Conservation (phyloP, 257 asterid genomes). For the Nicotiana obtusifolia region DNA sequence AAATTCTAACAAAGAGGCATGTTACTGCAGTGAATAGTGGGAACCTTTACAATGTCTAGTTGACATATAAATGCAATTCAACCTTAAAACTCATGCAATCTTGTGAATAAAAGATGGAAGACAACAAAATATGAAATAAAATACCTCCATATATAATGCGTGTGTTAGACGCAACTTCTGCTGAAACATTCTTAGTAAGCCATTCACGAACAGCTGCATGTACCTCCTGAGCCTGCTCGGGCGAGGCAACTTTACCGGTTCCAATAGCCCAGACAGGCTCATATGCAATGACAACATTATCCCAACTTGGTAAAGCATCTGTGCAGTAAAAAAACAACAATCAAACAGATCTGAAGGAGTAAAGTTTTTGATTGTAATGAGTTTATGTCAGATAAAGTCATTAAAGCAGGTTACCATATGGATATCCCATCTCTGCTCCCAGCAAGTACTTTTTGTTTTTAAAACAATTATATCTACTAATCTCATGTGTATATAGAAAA, state of each 20-base stretch:
- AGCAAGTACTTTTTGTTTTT: not conserved
- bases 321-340: slow-evolving; percentile 12
- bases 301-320: slow-evolving; percentile 97
- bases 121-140: not conserved
- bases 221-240: slow-evolving; percentile 29
- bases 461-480: not conserved
- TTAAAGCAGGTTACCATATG: not conserved
- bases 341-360: not conserved
- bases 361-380: not conserved
- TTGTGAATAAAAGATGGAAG: not conserved
- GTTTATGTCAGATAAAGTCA: not conserved
- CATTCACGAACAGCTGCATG: slow-evolving; percentile 17
- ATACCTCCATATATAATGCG: slow-evolving; percentile 28
- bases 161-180: slow-evolving; percentile 19
- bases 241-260: slow-evolving; percentile 24
- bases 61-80: slow-evolving; percentile 10
- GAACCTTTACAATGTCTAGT: not conserved
- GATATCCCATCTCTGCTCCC: not conserved
- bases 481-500: not conserved
- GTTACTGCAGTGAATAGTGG: not conserved
- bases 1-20: not conserved
- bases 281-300: slow-evolving; percentile 33
- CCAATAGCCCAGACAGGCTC: slow-evolving; percentile 31
- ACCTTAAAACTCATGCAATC: not conserved
- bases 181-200: slow-evolving; percentile 14